Evolutionary conservation across 495 filamentous ascomycete species (phyloP).

Genomic region (Tuber microsphaerosporum): DNA sequence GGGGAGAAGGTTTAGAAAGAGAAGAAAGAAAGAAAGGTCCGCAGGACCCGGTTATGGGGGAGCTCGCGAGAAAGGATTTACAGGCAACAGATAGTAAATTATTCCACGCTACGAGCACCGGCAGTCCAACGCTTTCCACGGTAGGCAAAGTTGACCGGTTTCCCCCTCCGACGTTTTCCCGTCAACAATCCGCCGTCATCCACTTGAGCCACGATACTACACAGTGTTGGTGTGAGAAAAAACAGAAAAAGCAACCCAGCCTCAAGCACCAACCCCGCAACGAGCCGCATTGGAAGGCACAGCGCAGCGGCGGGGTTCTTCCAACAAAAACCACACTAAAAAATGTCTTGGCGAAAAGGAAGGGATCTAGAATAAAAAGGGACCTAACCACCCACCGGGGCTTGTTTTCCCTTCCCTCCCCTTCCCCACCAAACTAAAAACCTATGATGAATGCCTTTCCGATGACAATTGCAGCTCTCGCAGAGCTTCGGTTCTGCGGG

Average conservation of each 20-base stretch:
- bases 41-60: background rate
- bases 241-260: too few species aligned
- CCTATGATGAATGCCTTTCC: conserved; percentile 50
- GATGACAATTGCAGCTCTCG: conserved; percentile 44
- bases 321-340: background rate
- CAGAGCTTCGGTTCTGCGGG: conserved; percentile 30
- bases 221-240: too few species aligned
- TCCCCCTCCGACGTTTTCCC: background rate
- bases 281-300: background rate
- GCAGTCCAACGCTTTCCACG: background rate
- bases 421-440: conserved; percentile 54
- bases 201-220: background rate
- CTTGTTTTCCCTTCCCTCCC: conserved; percentile 19
- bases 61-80: background rate
- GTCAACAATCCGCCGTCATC: background rate
- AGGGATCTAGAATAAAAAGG: background rate
- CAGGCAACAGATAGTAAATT: background rate
- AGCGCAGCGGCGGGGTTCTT: background rate
- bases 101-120: background rate
- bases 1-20: background rate
- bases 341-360: background rate
- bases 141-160: background rate
- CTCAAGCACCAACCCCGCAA: background rate
- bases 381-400: conserved; percentile 11
- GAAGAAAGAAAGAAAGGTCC: background rate